Evolutionary conservation across 202 grass and related monocot species (phyloP).

Genomic region (Dendrocalamus latiflorus): DNA sequence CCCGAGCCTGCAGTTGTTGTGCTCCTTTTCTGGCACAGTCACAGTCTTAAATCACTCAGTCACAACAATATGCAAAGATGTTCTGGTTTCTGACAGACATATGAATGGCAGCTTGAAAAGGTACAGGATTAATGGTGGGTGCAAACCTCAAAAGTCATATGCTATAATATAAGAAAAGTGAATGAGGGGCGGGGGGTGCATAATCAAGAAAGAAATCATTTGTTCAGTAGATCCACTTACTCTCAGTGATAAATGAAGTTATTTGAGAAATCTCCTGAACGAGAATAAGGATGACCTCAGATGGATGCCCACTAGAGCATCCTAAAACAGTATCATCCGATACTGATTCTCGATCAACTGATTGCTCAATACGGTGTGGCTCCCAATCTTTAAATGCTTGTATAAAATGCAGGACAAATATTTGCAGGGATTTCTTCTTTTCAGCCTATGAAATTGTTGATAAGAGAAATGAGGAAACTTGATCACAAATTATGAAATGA

Average conservation of each 20-base stretch:
- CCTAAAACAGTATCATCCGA: conserved; percentile 62
- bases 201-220: neutral
- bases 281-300: conserved; percentile 91
- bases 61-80: conserved; percentile 1
- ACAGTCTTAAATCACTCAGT: neutral
- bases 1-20: too few species aligned
- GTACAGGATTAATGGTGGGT: neutral
- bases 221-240: conserved; percentile 57
- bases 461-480: conserved; percentile 25
- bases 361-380: too few species aligned
- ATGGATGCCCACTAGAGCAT: conserved; percentile 89
- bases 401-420: too few species aligned
- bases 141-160: neutral
- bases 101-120: conserved; percentile 19
- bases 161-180: conserved; percentile 6
- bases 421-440: conserved; percentile 83
- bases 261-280: conserved; percentile 78
- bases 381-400: too few species aligned
- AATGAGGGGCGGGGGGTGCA: neutral
- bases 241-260: conserved; percentile 65
- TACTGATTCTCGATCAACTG: conserved; percentile 43
- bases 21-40: too few species aligned
- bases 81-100: neutral
- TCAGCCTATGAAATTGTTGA: conserved; percentile 59
- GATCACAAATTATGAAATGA: neutral